Percentiles rank a stretch among this genome's conserved stretches.
Evolutionary conservation across 805 yeast species (phyloP).

Genomic region (Lipomyces starkeyi): DNA sequence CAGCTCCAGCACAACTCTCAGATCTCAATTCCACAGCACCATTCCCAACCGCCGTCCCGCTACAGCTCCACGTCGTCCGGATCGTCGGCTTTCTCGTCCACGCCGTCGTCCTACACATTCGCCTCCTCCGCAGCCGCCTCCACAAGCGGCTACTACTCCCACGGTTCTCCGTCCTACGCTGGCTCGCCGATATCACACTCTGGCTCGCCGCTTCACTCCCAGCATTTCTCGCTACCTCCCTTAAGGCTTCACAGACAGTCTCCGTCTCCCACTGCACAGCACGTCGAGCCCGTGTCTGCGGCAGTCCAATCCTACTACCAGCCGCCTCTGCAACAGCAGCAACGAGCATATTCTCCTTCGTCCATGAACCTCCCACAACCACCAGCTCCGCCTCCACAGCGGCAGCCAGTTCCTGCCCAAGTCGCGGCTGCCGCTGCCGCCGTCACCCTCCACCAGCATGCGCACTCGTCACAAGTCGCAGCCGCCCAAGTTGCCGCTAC

Average conservation of each 20-base stretch:
- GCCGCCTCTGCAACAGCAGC: neutral
- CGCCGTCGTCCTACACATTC: neutral
- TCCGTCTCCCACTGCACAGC: neutral
- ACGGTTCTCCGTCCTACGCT: neutral
- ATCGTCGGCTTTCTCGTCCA: neutral
- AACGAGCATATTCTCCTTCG: neutral
- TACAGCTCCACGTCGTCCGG: neutral
- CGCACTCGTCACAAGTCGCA: slow-evolving; percentile 20
- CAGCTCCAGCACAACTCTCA: slow-evolving; percentile 11
- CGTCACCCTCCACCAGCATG: slow-evolving; percentile 4
- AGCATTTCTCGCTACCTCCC: neutral
- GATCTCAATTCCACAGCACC: slow-evolving; percentile 2
- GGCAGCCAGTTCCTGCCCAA: neutral
- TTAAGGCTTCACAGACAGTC: neutral
- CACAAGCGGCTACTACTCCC: neutral
- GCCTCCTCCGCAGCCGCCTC: neutral
- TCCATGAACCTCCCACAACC: neutral
- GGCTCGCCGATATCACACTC: neutral
- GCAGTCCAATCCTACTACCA: neutral
- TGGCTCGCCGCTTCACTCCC: neutral
- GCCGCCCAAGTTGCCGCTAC: slow-evolving; percentile 35
- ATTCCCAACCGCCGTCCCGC: neutral
- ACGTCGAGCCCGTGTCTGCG: neutral
- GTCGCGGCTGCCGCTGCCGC: slow-evolving; percentile 7
- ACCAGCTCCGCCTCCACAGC: slow-evolving; percentile 2